Base-by-base conservation (phyloP, 331 rosid species). In the Quercus lobata region DNA sequence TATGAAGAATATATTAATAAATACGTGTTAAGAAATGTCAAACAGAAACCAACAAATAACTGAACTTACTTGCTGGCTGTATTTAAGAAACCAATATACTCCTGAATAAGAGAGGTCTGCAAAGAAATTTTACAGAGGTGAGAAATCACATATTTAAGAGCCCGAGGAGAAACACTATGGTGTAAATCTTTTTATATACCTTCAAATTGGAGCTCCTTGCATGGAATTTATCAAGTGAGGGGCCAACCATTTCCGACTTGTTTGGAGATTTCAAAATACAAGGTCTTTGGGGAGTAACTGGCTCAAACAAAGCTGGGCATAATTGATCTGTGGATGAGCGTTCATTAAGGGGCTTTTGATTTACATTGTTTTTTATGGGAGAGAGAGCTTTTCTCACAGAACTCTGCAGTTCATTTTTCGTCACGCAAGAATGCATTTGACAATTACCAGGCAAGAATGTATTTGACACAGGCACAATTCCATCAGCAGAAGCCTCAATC, bases 71-170 rank as follows among this genome's bases (percentile, higher is more conserved):
- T 91, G 94, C 88, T 93, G 29, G 98, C 99, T 63, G 91, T 85
- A 76, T 95, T 95, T 76, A 93, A 84, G 92, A 93, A 89, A 78
- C 85, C 84, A 69, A 95, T 65, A 79, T 95, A 95, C 78, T 93
- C 94, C 76, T 91, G 90, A 66, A 79, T 92, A 27, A 95, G 87
- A 78, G 83, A 84, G 61, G 62, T 83, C 99, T 95, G 93, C 81
- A 55, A 11, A 78, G 12, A 22, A 71, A 69, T 61, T 69, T 14
- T 52, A 25, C 16, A 56, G 14, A 79, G 18, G 78, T 81, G 73
- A 86, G 85, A 74, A 74, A 76, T 30, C 77, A 76, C 1, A 41
- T 15, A 71, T 73, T 70, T 21, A 24, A 73, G 73, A 53, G n/a
- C 66, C 56, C n/a, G 17, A 61, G 76, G 82, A 70, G 65, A 68